These are phyloP conservation scores for Sorghum bicolor DNA, from an alignment of 176 grass and related monocot genomes.

Conservation along the genomic window DNA sequence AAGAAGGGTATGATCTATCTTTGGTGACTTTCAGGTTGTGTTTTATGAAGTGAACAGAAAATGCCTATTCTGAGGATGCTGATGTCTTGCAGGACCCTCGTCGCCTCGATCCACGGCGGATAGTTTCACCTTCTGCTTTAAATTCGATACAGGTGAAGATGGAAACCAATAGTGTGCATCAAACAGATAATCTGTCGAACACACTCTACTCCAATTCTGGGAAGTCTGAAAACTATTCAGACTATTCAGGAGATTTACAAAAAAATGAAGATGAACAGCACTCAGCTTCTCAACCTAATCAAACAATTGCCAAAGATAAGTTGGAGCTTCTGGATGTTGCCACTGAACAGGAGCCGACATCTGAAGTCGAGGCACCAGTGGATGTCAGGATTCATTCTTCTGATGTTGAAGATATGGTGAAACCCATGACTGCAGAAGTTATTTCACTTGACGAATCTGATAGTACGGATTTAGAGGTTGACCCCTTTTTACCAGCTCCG, in stretches of 20 bases:
- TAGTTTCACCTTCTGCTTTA: conserved; percentile 39
- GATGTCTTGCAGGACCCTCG: conserved; percentile 83
- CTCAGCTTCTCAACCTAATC: conserved; percentile 19
- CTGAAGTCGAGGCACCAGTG: conserved; percentile 32
- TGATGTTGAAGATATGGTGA: conserved; percentile 40
- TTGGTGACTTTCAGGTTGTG: neutral
- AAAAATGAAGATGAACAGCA: conserved; percentile 38
- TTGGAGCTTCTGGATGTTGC: conserved; percentile 36
- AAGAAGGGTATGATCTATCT: conserved; percentile 75
- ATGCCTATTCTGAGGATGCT: conserved; percentile 29
- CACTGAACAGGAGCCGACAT: conserved; percentile 22
- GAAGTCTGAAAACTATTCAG: conserved; percentile 40
- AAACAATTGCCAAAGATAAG: conserved; percentile 33
- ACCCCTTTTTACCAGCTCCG: conserved; percentile 46
- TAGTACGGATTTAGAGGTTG: conserved; percentile 51
- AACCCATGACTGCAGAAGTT: conserved; percentile 58
- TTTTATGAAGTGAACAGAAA: conserved; percentile 38
- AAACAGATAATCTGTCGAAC: conserved; percentile 33
- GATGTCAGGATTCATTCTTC: conserved; percentile 26
- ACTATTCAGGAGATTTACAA: conserved; percentile 32
- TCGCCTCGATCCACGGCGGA: conserved; percentile 92
- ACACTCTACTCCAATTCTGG: conserved; percentile 35
- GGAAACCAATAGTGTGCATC: conserved; percentile 39
- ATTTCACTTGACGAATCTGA: conserved; percentile 47
- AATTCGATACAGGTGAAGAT: conserved; percentile 37